phyloP scores from a whole-genome alignment of 805 yeast species.

The Zygosaccharomyces gambellarensis region DNA sequence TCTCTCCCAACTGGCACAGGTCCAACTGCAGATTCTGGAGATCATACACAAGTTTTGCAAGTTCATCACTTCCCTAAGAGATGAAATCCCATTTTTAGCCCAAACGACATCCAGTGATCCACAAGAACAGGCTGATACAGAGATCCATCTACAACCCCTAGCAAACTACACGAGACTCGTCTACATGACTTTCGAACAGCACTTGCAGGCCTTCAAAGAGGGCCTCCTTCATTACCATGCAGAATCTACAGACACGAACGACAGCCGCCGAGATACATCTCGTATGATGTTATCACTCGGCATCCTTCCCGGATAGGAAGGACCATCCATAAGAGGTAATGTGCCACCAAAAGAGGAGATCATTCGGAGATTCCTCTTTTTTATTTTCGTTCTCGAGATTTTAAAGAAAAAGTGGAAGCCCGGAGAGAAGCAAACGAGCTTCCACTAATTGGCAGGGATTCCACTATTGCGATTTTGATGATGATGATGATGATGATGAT shows the following conservation, averaged over 20 bases:
- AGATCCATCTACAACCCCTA: constrained; percentile 15
- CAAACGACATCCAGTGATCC: neutral
- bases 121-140: neutral
- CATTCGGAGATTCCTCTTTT: constrained; percentile 2
- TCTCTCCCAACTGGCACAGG: constrained; percentile 23
- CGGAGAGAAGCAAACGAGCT: constrained; percentile 1
- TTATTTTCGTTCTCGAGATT: neutral
- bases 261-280: constrained; percentile 6
- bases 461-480: neutral
- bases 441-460: constrained; percentile 6
- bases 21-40: constrained; percentile 32
- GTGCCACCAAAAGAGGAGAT: neutral
- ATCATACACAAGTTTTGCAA: constrained; percentile 31
- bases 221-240: constrained; percentile 17
- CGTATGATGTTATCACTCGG: neutral
- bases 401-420: constrained; percentile 4
- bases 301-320: neutral
- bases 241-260: constrained; percentile 2
- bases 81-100: constrained; percentile 16
- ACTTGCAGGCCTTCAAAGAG: constrained; percentile 19
- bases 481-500: too few species aligned
- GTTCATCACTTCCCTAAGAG: constrained; percentile 27
- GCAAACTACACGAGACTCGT: constrained; percentile 15
- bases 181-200: constrained; percentile 17
- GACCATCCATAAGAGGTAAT: neutral